Conservation (phyloP, 1,139 yeast species). For the Candida pseudoviswanathii region DNA sequence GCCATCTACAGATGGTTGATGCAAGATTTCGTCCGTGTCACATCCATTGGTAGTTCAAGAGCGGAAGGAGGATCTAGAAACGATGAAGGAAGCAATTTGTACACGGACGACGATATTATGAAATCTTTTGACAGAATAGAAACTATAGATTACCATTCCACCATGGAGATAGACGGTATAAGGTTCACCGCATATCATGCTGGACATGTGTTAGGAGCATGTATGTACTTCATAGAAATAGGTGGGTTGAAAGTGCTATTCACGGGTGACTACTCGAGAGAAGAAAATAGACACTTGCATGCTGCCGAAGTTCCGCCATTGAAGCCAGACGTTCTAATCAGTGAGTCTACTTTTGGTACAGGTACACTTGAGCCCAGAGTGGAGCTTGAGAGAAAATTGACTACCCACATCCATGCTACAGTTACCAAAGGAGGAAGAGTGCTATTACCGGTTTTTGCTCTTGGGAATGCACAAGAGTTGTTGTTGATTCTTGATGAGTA, state of each 20-base stretch:
- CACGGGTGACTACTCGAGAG: conserved; percentile 96
- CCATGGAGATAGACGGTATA: conserved; percentile 91
- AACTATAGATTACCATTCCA: conserved; percentile 93
- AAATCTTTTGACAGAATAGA: conserved; percentile 89
- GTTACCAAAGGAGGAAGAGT: conserved; percentile 89
- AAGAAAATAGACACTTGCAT: conserved; percentile 91
- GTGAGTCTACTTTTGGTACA: conserved; percentile 97
- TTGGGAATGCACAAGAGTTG: conserved; percentile 95
- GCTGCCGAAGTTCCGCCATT: conserved; percentile 93
- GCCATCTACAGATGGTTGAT: conserved; percentile 95
- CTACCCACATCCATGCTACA: conserved; percentile 82
- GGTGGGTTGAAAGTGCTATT: conserved; percentile 88
- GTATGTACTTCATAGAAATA: conserved; percentile 93
- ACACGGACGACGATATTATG: conserved; percentile 87
- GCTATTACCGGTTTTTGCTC: conserved; percentile 89
- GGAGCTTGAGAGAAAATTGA: conserved; percentile 80
- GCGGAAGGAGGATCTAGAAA: conserved; percentile 24
- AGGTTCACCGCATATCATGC: conserved; percentile 98
- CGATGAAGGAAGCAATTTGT: conserved; percentile 50
- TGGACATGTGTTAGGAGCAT: conserved; percentile 98
- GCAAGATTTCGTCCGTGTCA: conserved; percentile 92
- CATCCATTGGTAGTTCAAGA: conserved; percentile 57
- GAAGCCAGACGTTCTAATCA: conserved; percentile 85
- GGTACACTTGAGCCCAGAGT: conserved; percentile 92
- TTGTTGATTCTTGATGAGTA: conserved; percentile 89